Evolutionary conservation across 2,329 filamentous ascomycete genomes (phyloP).

Genomic region (Fusarium begoniae): DNA sequence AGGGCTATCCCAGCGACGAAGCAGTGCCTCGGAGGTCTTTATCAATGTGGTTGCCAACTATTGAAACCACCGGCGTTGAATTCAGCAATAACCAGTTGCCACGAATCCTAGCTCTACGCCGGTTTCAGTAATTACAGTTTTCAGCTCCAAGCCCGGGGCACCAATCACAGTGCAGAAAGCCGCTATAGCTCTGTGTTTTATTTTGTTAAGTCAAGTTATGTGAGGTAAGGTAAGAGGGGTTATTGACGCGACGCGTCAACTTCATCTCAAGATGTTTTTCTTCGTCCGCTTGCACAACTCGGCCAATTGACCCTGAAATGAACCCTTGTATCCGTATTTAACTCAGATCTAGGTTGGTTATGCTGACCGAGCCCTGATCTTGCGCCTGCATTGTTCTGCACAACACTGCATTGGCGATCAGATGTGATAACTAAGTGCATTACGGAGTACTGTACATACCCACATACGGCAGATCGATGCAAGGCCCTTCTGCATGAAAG

Average conservation of each 20-base stretch:
- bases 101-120: conserved; percentile 36
- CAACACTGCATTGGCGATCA: conserved; percentile 42
- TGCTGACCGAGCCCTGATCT: conserved; percentile 18
- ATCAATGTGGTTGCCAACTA: conserved; percentile 26
- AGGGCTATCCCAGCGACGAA: conserved; percentile 29
- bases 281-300: not conserved
- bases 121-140: conserved; percentile 32
- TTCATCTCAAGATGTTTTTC: conserved; percentile 29
- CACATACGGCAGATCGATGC: conserved; percentile 38
- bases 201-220: conserved; percentile 9
- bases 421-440: conserved; percentile 30
- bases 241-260: conserved; percentile 28
- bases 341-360: conserved; percentile 11
- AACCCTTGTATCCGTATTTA: not conserved
- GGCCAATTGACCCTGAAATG: conserved; percentile 4
- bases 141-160: conserved; percentile 18
- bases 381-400: conserved; percentile 36
- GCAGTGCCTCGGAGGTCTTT: conserved; percentile 24
- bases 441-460: conserved; percentile 1
- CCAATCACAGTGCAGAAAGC: conserved; percentile 34
- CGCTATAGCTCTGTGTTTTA: not conserved
- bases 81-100: conserved; percentile 36
- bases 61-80: conserved; percentile 25
- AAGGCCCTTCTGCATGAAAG: conserved; percentile 38
- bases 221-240: conserved; percentile 18